Conservation (phyloP, 192 early-diverging fungal species). For the Entrophospora sp. region DNA sequence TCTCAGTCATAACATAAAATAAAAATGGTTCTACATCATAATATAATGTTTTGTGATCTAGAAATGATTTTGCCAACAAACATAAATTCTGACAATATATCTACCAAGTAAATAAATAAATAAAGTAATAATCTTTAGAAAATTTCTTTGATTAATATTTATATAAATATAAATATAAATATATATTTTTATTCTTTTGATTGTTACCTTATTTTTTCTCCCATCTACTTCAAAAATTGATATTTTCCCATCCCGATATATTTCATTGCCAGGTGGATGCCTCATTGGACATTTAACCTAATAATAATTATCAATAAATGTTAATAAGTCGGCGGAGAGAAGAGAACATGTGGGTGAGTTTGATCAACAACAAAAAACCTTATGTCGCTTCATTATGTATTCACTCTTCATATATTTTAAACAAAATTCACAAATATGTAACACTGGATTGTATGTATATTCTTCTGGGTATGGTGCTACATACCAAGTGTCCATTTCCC, state of each 20-base stretch:
- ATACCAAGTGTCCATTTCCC: constrained; percentile 90
- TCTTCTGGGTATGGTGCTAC: constrained; percentile 94
- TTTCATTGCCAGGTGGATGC: constrained; percentile 90
- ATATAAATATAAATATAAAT: no score
- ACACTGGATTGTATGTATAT: constrained; percentile 66
- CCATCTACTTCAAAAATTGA: constrained; percentile 96
- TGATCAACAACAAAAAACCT: constrained; percentile 28
- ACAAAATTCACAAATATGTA: constrained; percentile 95
- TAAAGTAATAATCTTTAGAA: background rate
- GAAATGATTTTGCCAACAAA: constrained; percentile 89
- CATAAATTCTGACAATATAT: constrained; percentile 98
- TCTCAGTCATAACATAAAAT: constrained; percentile 91
- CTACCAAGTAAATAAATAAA: no score
- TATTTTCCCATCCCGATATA: constrained; percentile 79
- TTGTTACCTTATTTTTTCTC: constrained; percentile 72
- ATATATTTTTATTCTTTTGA: no score
- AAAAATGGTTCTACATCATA: constrained; percentile 98
- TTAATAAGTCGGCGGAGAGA: background rate
- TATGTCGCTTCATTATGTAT: constrained; percentile 71
- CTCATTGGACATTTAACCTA: constrained; percentile 62
- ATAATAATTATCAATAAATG: background rate
- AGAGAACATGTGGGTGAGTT: background rate
- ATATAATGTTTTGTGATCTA: constrained; percentile 95
- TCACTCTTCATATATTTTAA: constrained; percentile 94
- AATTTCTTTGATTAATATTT: no score